These are phyloP conservation scores for Tephrocybe sp. DNA, from an alignment of 768 basidiomycete species.

Conservation along the genomic window DNA sequence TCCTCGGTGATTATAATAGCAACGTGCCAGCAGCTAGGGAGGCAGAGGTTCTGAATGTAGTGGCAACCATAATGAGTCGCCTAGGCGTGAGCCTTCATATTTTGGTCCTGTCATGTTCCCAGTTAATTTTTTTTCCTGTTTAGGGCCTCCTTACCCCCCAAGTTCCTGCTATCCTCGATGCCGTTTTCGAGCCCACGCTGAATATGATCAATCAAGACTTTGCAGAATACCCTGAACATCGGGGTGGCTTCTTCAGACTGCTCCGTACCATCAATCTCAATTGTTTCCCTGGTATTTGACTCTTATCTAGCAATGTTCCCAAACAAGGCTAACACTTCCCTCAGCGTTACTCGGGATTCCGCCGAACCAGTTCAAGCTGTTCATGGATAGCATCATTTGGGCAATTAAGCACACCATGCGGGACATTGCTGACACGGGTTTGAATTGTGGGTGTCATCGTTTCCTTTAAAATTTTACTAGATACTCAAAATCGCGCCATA, in stretches of 20 bases:
- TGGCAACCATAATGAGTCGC: constrained; percentile 89
- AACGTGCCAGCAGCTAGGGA: constrained; percentile 94
- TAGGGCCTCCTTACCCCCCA: constrained; percentile 88
- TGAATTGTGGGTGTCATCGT: constrained; percentile 55
- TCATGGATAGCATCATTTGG: constrained; percentile 99
- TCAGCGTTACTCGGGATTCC: constrained; percentile 82
- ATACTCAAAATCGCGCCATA: constrained; percentile 24
- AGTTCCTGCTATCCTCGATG: constrained; percentile 92
- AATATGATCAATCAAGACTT: constrained; percentile 99
- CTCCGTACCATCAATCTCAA: constrained; percentile 87
- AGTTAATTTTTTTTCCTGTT: constrained; percentile 8
- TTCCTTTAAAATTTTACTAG: neutral
- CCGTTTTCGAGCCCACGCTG: constrained; percentile 95
- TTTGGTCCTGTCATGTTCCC: constrained; percentile 2
- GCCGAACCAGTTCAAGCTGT: constrained; percentile 92
- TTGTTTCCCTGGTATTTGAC: constrained; percentile 84
- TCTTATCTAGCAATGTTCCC: neutral
- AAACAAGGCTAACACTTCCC: constrained; percentile 8
- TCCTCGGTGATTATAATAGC: constrained; percentile 94
- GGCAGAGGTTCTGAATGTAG: constrained; percentile 95
- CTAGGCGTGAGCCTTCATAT: constrained; percentile 64
- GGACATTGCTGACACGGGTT: constrained; percentile 91
- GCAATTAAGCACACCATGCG: constrained; percentile 99
- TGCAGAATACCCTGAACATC: constrained; percentile 97
- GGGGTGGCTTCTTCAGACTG: constrained; percentile 95